phyloP scores from a whole-genome alignment of 176 grass and related monocot species.

The Cenchrus fungigraminus region DNA sequence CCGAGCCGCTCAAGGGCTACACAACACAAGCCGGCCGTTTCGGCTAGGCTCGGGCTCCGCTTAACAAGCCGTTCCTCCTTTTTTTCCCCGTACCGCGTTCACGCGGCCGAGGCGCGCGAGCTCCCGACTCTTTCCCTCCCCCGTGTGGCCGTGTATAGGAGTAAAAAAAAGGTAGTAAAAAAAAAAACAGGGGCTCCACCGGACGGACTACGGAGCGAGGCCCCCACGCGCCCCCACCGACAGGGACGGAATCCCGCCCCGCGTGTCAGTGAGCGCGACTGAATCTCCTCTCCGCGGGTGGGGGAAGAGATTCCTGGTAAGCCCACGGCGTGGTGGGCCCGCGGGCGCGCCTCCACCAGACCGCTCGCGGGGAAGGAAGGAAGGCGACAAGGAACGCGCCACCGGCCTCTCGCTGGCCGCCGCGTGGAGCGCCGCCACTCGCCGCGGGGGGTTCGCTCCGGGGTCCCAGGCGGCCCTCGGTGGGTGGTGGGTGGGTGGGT shows the following conservation, averaged over 20 bases:
- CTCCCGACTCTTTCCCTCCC: background rate
- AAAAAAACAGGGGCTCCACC: background rate
- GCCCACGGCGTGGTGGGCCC: background rate
- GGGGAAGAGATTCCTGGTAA: background rate
- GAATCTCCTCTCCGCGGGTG: background rate
- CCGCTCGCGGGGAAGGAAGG: too few relatives aligned
- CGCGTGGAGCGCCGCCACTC: constrained; percentile 29
- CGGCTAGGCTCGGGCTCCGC: background rate
- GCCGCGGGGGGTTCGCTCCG: background rate
- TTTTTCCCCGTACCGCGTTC: constrained; percentile 9
- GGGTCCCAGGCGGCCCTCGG: background rate
- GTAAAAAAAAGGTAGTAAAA: background rate
- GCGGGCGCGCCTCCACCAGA: background rate
- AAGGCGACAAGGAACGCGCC: background rate
- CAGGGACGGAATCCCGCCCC: background rate
- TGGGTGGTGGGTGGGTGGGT: constrained; percentile 5
- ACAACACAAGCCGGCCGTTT: background rate
- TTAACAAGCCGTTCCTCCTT: background rate
- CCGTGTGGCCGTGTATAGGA: too few relatives aligned
- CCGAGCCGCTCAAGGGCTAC: background rate
- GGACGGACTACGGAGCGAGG: background rate
- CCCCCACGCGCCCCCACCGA: background rate
- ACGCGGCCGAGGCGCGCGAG: constrained; percentile 35
- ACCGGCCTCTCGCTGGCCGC: constrained; percentile 20
- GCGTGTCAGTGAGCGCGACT: background rate